A percentile compares a stretch with the other conserved stretches of the same genome.
These are phyloP conservation scores for Limonomyces culmigenus DNA, from an alignment of 1,284 basidiomycete species.

Conservation along the genomic window DNA sequence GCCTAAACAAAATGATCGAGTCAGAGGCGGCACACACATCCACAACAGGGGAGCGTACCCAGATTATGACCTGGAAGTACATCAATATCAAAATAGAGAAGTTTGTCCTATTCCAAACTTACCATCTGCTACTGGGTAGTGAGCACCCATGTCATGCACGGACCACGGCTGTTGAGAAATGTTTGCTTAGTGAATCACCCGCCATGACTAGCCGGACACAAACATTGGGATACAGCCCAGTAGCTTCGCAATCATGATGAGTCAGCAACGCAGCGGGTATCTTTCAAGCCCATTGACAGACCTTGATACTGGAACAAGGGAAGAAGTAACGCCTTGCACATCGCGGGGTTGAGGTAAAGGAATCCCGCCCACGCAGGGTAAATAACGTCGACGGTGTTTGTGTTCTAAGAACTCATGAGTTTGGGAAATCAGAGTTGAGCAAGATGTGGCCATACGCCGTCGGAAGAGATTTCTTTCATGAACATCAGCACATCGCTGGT, in stretches of 20 bases:
- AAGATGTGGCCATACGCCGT: too few relatives aligned
- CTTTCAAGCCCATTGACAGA: background rate
- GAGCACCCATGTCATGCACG: constrained; percentile 40
- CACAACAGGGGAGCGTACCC: too few relatives aligned
- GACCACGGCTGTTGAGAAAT: constrained; percentile 29
- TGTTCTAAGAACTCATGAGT: too few relatives aligned
- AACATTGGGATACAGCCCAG: constrained; percentile 46
- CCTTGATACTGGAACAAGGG: constrained; percentile 52
- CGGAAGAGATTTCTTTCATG: constrained; percentile 57
- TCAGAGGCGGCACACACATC: too few relatives aligned
- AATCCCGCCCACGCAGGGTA: constrained; percentile 51
- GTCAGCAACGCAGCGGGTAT: background rate
- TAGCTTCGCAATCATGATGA: constrained; percentile 13
- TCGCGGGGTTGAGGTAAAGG: constrained; percentile 43
- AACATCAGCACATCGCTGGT: constrained; percentile 40
- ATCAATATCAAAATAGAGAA: too few relatives aligned
- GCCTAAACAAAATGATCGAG: constrained; percentile 11
- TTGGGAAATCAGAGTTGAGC: too few relatives aligned
- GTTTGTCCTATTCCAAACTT: too few relatives aligned
- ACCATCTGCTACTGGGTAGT: constrained; percentile 27
- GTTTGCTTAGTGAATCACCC: too few relatives aligned
- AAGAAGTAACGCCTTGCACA: constrained; percentile 44
- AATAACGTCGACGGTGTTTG: constrained; percentile 59
- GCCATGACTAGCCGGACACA: background rate
- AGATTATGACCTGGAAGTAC: too few relatives aligned